Base-by-base conservation (phyloP, 257 asterid species). In the Lantana camara region DNA sequence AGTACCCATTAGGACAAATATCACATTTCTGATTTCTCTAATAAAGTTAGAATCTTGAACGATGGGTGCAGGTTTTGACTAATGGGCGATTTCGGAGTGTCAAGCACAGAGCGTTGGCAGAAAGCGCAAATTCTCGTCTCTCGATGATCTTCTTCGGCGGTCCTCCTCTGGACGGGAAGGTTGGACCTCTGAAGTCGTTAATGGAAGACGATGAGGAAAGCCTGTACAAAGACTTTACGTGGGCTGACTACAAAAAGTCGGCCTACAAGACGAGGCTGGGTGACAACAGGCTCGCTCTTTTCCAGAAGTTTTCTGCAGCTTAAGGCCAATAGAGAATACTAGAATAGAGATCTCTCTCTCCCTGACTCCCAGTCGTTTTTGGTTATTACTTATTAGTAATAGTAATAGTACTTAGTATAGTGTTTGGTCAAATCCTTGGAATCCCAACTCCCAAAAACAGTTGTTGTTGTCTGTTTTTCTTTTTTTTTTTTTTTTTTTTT, bases 81-180 rank as follows among this genome's bases (percentile, higher is more conserved):
- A 86, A 86, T 44, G 95, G 95, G 29, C 77, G 83, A 66, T 79
- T 86, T 5, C 55, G 69, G 58, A 86, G 95, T 47, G 86, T 83
- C 10, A 87, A 79, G 77, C 96, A 87, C 37, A 79, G 93, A 53
- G 96, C 85, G 14, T 0, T 81, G 68, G 87, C 88, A 0, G 74
- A 72, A 0, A 42, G 78, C 1, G 14, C 22, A 64, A 65, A 71
- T 6, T 66, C 85, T 0, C 60, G 96, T 35, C 73, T 85, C 53
- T 87, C 96, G 3, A 87, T 87, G 93, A 76, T 87, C 13, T 87
- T 57, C 75, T 80, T 87, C 22, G 96, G 87, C 3, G 96, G 96
- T 46, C 87, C 96, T 51, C 77, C 88, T 30, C 42, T 79, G 76
- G 55, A 38, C 10, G 75, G 73, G 63, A 83, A 67, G 79, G 82